Base-by-base conservation (phyloP, 2,329 filamentous ascomycete genomes). In the Colletotrichum paranaense region DNA sequence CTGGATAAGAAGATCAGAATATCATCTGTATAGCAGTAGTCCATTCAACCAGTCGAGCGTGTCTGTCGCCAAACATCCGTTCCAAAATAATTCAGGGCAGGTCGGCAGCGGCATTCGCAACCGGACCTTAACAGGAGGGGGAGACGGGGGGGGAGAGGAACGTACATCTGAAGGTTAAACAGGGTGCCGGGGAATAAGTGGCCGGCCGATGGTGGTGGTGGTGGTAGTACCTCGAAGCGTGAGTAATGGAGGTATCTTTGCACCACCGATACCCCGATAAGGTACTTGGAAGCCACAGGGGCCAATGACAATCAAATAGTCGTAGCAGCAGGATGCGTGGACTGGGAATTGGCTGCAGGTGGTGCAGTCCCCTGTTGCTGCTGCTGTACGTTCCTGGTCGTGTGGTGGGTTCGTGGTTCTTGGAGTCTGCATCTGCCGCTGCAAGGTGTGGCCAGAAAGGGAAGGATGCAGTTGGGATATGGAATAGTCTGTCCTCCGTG, bases 401-500 rank as follows among this genome's bases (percentile, higher is more conserved):
- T 26, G 62, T 32, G 32, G 56, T 35, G 62, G 56, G 19, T 55
- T 60, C 24, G 32, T 24, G 46, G 30, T 58, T 60, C 58, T 53
- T 63, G 58, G 19, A 55, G 65, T 69, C 53, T 69, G 59, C 59
- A 69, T 69, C 66, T 72, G 66, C 69, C 59, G 59, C 65, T 72
- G 66, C 66, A 72, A 72, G 59, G 68, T 62, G 64, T 56, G 26
- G 58, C 60, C 65, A 30, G 26, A 55, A 69, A 19, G 42, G 58
- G 53, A 68, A 16, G 66, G 59, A 11, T 52, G 35, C 64, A 62
- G 28, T 26, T 55, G 30, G 56, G 28, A 59, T n/a, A 55, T 67
- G 68, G 57, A 42, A 53, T 62, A 57, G 26, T 16, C 14, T 42
- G 38, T 42, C 12, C 38, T 42, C 14, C 2, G 38, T 42, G 16